Conservation (phyloP, 2,329 filamentous ascomycete genomes). For the Cordyceps militaris region DNA sequence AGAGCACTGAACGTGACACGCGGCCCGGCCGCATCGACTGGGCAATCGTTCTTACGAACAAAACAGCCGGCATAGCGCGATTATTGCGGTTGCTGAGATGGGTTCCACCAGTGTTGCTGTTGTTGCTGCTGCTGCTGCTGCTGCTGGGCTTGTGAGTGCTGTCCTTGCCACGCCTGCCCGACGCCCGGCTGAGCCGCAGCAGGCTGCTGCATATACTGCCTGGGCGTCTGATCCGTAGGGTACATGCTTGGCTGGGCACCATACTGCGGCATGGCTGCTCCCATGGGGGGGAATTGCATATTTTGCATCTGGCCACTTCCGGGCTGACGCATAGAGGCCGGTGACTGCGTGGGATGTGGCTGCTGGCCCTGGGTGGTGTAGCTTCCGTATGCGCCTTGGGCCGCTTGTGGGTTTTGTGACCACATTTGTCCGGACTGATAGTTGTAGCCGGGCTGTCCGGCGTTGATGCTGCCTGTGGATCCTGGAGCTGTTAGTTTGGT, state of each 20-base stretch:
- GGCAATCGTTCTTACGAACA: background rate
- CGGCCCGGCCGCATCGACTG: background rate
- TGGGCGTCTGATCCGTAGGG: slow-evolving; percentile 53
- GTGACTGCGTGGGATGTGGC: slow-evolving; percentile 44
- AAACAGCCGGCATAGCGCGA: background rate
- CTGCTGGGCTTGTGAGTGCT: slow-evolving; percentile 50
- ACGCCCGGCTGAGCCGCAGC: slow-evolving; percentile 37
- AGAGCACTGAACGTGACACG: background rate
- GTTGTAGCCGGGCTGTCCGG: slow-evolving; percentile 48
- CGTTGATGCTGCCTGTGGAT: slow-evolving; percentile 44
- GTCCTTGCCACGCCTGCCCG: slow-evolving; percentile 49
- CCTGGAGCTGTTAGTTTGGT: slow-evolving; percentile 54
- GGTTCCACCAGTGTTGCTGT: slow-evolving; percentile 12
- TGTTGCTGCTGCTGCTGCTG: slow-evolving; percentile 11
- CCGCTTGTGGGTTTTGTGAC: slow-evolving; percentile 51
- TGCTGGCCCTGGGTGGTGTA: slow-evolving; percentile 49
- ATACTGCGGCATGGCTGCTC: slow-evolving; percentile 47
- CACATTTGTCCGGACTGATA: slow-evolving; percentile 60
- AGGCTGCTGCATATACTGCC: slow-evolving; percentile 61
- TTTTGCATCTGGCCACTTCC: slow-evolving; percentile 48
- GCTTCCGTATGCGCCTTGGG: slow-evolving; percentile 39
- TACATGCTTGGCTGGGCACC: slow-evolving; percentile 52
- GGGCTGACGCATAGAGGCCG: slow-evolving; percentile 52
- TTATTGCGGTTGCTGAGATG: slow-evolving; percentile 14
- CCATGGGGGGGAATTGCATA: slow-evolving; percentile 59